Evolutionary conservation across 257 asterid genomes (phyloP), one percentile per base, ranked within the genome.

Genomic region (Solanum ossicruentum): DNA sequence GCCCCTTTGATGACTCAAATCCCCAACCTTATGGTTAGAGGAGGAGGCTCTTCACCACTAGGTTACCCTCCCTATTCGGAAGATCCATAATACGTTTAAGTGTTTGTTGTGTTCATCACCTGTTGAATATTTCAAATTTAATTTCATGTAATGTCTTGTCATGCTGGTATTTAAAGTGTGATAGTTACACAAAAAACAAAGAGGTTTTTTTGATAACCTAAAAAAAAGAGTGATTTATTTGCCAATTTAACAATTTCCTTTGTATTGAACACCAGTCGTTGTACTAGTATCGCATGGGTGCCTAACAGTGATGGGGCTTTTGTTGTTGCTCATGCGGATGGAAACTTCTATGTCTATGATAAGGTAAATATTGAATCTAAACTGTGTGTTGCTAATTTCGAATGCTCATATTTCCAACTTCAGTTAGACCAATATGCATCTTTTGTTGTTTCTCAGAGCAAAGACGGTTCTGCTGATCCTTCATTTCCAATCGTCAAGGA

Each of bases 391-490:
- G 5, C 28, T 63, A 52, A 26, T 52, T 52, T 78, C 18, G 17
- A 52, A 26, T 26, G 28, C 65, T 78, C 41, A 52, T 54, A 55
- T 52, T 26, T 17, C 12, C 28, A 16, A 52, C 82, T 52, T 78
- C 16, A 26, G 49, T 16, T 78, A 51, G 49, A 78, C 61, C 49
- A 15, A 52, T 28, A 47, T 77, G 82, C 7, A 77, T 61, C 39
- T 45, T 79, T 21, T 82, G 63, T 61, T 84, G 52, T 81, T 51
- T 85, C 93, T 72, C 88, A 96, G 99, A 92, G 89, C 86, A 96
- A 93, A 91, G 99, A 96, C 85, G 97, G 95, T 83, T 93, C 99
- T 41, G 94, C 94, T 78, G 99, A 96, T 90, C 95, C 99, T 84
- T 94, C 99, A 43, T 97, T 97, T 90, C 98, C 98, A 32, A 91